A percentile compares a stretch with the other conserved stretches of the same genome.
Conservation (phyloP, 1,284 basidiomycete species). For the Apiotrichum sp. region DNA sequence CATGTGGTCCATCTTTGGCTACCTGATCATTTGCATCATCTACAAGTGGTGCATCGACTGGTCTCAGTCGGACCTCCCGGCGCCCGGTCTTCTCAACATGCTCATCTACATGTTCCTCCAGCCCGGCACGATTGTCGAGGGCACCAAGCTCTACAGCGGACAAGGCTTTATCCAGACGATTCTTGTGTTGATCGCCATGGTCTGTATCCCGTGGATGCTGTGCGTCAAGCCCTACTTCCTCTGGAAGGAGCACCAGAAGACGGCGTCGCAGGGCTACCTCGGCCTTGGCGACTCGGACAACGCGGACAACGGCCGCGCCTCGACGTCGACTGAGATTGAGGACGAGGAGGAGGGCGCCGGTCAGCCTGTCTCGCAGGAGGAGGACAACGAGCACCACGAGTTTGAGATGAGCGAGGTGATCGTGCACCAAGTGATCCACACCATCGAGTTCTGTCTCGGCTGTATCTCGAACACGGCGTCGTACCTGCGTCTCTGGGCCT, state of each 20-base stretch:
- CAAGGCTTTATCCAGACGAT: constrained; percentile 81
- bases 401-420: constrained; percentile 89
- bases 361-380: constrained; percentile 61
- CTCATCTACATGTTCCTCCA: constrained; percentile 89
- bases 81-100: constrained; percentile 92
- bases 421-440: constrained; percentile 96
- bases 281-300: constrained; percentile 53
- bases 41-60: constrained; percentile 98
- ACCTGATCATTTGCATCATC: constrained; percentile 87
- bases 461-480: constrained; percentile 99
- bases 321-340: constrained; percentile 50
- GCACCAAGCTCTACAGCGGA: constrained; percentile 72
- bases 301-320: constrained; percentile 17
- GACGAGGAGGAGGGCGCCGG: constrained; percentile 83
- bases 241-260: constrained; percentile 85
- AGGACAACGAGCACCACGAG: constrained; percentile 47
- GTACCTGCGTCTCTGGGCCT: constrained; percentile 96
- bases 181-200: constrained; percentile 68
- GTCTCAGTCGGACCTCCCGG: constrained; percentile 62
- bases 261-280: constrained; percentile 75
- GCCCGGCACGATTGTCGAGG: constrained; percentile 69
- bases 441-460: constrained; percentile 96
- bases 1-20: constrained; percentile 95
- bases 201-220: constrained; percentile 96
- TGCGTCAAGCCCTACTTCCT: constrained; percentile 87